Evolutionary conservation across 176 grass and related monocot species (phyloP).

Genomic region (Hyparrhenia diplandra): DNA sequence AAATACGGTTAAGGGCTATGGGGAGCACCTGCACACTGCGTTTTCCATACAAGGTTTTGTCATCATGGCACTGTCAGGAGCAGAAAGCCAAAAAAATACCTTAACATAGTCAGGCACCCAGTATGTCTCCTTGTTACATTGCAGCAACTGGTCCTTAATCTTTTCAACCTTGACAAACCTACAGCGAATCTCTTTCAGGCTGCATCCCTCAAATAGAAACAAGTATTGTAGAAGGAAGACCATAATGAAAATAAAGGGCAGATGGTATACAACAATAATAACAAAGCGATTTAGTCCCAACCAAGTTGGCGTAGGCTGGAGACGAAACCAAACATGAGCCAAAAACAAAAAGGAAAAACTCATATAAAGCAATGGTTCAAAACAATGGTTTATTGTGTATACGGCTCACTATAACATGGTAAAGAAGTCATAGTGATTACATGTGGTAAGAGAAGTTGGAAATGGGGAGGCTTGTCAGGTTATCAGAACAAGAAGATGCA

Average conservation of each 20-base stretch:
- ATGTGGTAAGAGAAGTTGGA: conserved; percentile 2
- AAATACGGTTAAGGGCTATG: background rate
- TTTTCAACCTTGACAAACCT: conserved; percentile 99
- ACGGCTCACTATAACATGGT: background rate
- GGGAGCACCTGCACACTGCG: background rate
- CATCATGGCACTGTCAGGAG: background rate
- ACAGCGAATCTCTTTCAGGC: conserved; percentile 31
- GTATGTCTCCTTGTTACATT: conserved; percentile 92
- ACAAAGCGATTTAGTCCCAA: background rate
- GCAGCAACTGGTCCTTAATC: conserved; percentile 86
- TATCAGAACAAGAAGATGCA: conserved; percentile 17
- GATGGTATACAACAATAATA: background rate
- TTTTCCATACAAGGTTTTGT: background rate
- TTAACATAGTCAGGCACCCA: conserved; percentile 99
- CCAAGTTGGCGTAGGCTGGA: background rate
- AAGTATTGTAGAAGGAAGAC: background rate
- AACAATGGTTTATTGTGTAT: background rate
- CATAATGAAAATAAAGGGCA: background rate
- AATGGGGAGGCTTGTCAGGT: conserved; percentile 12
- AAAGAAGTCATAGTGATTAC: background rate
- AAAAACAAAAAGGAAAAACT: background rate
- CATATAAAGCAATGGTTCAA: background rate
- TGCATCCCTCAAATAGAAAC: conserved; percentile 25
- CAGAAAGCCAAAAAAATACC: conserved; percentile 45
- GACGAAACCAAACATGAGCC: background rate